Evolutionary conservation across 805 yeast genomes (phyloP), one percentile per base, ranked within the genome.

Genomic region (Candida ascalaphidarum): DNA sequence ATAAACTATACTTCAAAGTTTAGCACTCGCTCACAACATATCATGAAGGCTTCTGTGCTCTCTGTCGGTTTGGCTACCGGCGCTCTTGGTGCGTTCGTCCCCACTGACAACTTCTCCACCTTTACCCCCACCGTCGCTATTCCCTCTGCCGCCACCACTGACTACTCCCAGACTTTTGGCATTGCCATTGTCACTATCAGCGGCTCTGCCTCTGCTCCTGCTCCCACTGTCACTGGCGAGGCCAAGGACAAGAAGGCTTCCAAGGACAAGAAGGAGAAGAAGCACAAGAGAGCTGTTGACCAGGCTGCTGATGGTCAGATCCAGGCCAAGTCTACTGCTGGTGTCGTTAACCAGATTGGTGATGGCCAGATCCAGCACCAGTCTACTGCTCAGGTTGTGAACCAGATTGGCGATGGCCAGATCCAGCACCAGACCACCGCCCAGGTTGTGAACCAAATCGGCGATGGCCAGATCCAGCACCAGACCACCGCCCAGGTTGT

Each of bases 21-120:
- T n/a, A n/a, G n/a, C n/a, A n/a, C n/a, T n/a, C n/a, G n/a, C n/a
- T n/a, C n/a, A n/a, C n/a, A n/a, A n/a, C n/a, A n/a, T n/a, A n/a
- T n/a, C n/a, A n/a, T n/a, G n/a, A n/a, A n/a, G n/a, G 10, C 14
- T 10, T 5, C 11, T 15, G 5, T 30, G 22, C 4, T 19, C 23
- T 28, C 49, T 29, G 43, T 66, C 29, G 57, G 72, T 39, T 47
- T 73, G 23, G 65, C 68, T 30, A 50, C 72, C n/a, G 34, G 63
- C 11, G 63, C 77, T 19, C 29, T 65, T 28, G 79, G 81, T 28
- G 83, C 83, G 33, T 70, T 70, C 41, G 71, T 74, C 40, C 81
- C 81, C 37, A 53, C 75, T 30, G 78, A 72, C 35, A 75, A 79
- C 43, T 80, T 81, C 81, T 55, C 80, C 30, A 76, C 85, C 31